Evolutionary conservation across 495 filamentous ascomycete species (phyloP).

Genomic region (Immersiella caudata): DNA sequence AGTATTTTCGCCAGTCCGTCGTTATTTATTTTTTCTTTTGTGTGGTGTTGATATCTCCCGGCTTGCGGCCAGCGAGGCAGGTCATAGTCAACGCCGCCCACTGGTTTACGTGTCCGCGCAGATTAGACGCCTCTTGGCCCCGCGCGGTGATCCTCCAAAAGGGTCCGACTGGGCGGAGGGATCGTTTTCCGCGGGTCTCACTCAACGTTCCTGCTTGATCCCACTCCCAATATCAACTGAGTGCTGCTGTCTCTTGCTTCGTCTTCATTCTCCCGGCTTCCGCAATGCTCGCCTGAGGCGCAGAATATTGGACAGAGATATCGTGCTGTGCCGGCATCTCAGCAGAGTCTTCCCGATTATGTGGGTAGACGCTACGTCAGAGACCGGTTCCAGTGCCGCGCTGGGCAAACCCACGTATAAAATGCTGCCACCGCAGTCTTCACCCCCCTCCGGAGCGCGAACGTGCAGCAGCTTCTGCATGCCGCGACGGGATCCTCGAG

Average conservation of each 20-base stretch:
- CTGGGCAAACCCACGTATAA: constrained; percentile 29
- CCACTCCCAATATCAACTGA: constrained; percentile 16
- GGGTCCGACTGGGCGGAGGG: constrained; percentile 15
- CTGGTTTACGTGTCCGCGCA: constrained; percentile 12
- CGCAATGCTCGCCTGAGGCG: constrained; percentile 9
- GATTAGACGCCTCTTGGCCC: constrained; percentile 9
- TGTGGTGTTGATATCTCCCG: constrained; percentile 10
- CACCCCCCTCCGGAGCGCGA: constrained; percentile 29
- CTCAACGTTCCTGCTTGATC: constrained; percentile 5
- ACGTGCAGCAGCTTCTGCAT: constrained; percentile 30
- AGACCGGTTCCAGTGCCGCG: constrained; percentile 26
- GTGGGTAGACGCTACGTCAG: constrained; percentile 39
- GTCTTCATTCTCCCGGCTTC: constrained; percentile 26
- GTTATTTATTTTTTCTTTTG: constrained; percentile 13
- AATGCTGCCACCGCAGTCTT: constrained; percentile 30
- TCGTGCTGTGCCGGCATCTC: constrained; percentile 22
- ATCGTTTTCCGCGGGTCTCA: constrained; percentile 13
- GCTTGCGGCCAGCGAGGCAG: constrained; percentile 1
- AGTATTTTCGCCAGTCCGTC: neutral
- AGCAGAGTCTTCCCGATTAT: constrained; percentile 29
- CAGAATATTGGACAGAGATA: constrained; percentile 36
- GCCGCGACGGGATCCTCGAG: constrained; percentile 17
- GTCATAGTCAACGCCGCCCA: constrained; percentile 13
- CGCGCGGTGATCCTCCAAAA: constrained; percentile 12
- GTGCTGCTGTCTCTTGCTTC: constrained; percentile 17